Evolutionary conservation across 352 stramenopile genomes (phyloP).

Genomic region (Pythium aphanidermatum): DNA sequence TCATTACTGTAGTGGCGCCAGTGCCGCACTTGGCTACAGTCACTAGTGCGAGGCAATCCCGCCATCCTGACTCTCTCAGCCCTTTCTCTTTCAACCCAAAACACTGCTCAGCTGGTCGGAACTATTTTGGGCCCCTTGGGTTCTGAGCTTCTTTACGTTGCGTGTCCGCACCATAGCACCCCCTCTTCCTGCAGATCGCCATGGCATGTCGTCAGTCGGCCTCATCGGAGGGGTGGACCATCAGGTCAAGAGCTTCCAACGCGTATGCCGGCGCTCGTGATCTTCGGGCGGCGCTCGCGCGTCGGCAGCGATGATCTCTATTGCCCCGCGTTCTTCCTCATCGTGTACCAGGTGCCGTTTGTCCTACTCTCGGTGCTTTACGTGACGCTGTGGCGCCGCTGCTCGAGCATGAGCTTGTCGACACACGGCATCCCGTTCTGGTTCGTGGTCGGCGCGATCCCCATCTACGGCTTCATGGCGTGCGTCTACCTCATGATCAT

Average conservation of each 20-base stretch:
- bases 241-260: too few species aligned
- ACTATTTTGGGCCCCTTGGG: slow-evolving; percentile 13
- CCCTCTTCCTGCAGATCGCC: neutral
- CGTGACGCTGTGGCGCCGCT: slow-evolving; percentile 51
- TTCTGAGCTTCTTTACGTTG: slow-evolving; percentile 18
- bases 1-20: too few species aligned
- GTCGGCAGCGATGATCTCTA: slow-evolving; percentile 83
- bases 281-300: slow-evolving; percentile 76
- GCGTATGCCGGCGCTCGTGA: slow-evolving; percentile 77
- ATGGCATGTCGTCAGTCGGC: neutral
- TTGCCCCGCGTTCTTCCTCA: slow-evolving; percentile 70
- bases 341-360: slow-evolving; percentile 73
- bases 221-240: too few species aligned
- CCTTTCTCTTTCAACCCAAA: slow-evolving; percentile 8
- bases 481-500: slow-evolving; percentile 86
- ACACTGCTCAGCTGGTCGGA: neutral
- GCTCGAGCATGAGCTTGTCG: slow-evolving; percentile 53
- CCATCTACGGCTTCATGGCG: slow-evolving; percentile 70
- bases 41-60: too few species aligned
- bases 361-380: slow-evolving; percentile 58
- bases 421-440: slow-evolving; percentile 68
- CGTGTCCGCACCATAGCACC: neutral
- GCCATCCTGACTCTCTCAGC: too few species aligned
- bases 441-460: slow-evolving; percentile 63
- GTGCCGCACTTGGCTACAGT: too few species aligned